Base-by-base conservation (phyloP, 495 filamentous ascomycete species). In the Penicillium desertorum region DNA sequence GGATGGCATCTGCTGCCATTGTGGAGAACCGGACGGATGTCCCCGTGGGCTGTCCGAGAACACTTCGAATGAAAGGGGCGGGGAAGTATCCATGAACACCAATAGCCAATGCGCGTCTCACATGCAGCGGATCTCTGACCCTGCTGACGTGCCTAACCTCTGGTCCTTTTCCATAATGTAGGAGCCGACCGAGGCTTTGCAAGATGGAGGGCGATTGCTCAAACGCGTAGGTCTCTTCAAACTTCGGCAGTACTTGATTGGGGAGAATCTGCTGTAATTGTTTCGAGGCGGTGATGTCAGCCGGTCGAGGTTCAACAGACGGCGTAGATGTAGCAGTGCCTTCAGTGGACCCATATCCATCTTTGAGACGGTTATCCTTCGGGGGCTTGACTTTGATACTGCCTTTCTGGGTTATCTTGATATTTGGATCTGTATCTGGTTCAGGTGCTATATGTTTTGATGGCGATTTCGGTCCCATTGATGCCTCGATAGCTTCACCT, bases 1-100 rank as follows among this genome's bases (percentile, higher is more conserved):
- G 81, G 60, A 98, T 92, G 1, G 93, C 86, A 27, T 86, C 84
- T 14, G 91, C 91, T 16, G 90, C 91, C 69, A 89, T 86, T 59
- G 89, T 94, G 11, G 92, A 92, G 67, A 98, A 98, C 42, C 89
- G 86, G 56, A 96, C 86, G 2, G 92, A 96, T 6, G 94, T 98
- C 5, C 94, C 94, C 6, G 91, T 97, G 0, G 94, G 94, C 60
- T 97, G 95, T 3, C 94, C 94, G 6, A 98, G 83, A 25, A 98
- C 86, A 23, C 85, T 88, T 12, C 93, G 86, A 29, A 98, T 80
- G 39, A 94, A 79, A 0, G 87, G 82, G 20, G 91, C 91, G 5
- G 94, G 94, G 61, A 96, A 96, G 58, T 92, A 91, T 5, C 94
- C 94, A 72, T 98, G 94, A 17, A 98, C 86, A 22, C 94, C 94